Conservation (phyloP, 2,329 filamentous ascomycete genomes). For the Colletotrichum caudatum region DNA sequence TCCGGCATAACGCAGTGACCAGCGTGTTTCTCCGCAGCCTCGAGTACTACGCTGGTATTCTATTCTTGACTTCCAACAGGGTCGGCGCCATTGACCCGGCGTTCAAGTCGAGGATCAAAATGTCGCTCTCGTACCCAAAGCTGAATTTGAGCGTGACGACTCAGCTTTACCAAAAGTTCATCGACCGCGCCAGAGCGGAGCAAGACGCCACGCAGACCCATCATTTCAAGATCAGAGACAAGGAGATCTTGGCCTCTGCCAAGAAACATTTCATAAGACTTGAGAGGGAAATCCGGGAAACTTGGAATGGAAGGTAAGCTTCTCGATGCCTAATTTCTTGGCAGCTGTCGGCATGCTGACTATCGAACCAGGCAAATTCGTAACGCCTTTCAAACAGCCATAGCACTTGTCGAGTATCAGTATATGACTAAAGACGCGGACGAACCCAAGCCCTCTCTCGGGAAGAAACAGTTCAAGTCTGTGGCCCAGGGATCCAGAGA, state of each 20-base stretch:
- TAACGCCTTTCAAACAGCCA: constrained; percentile 45
- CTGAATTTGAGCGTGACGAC: constrained; percentile 3
- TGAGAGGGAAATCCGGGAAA: constrained; percentile 13
- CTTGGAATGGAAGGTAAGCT: constrained; percentile 43
- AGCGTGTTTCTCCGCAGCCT: constrained; percentile 55
- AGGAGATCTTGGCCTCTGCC: not conserved
- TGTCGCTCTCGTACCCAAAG: constrained; percentile 58
- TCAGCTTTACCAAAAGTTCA: constrained; percentile 32
- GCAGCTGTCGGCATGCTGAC: not conserved
- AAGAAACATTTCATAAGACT: not conserved
- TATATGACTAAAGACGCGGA: not conserved
- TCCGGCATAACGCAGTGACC: constrained; percentile 14
- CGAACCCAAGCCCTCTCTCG: constrained; percentile 3
- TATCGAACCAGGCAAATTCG: constrained; percentile 43
- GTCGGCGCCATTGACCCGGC: constrained; percentile 59
- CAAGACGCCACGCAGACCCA: not conserved
- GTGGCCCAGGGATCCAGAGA: constrained; percentile 9
- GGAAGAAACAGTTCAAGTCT: constrained; percentile 1
- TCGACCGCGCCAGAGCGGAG: constrained; percentile 31
- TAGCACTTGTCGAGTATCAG: constrained; percentile 42
- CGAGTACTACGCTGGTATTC: constrained; percentile 60
- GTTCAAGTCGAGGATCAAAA: constrained; percentile 61
- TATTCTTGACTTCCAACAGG: constrained; percentile 62
- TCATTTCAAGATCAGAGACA: constrained; percentile 27
- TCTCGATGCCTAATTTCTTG: not conserved